Conservation (phyloP, 176 grass and related monocot genomes). For the Phoenix dactylifera region DNA sequence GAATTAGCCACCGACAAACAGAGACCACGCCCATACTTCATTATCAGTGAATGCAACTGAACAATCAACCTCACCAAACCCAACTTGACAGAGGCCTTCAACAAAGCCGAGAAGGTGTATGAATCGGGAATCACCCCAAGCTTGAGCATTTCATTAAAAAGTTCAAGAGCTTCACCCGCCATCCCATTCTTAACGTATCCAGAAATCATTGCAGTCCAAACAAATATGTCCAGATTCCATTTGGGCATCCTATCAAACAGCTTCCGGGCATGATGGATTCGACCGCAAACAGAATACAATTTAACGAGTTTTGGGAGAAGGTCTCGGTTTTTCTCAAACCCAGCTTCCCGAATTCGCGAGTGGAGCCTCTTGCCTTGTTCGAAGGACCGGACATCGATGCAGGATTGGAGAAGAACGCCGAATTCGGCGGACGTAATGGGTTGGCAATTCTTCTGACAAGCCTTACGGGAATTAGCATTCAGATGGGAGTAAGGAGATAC, state of each 20-base stretch:
- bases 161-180: background rate
- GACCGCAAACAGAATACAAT: conserved; percentile 7
- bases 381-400: conserved; percentile 8
- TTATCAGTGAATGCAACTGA: conserved; percentile 7
- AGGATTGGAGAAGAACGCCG: conserved; percentile 9
- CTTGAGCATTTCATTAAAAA: conserved; percentile 10
- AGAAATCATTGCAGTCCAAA: conserved; percentile 18
- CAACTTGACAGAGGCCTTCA: conserved; percentile 6
- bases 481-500: background rate
- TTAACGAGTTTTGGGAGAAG: conserved; percentile 13
- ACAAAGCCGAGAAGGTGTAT: conserved; percentile 12
- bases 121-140: conserved; percentile 8
- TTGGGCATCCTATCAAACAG: conserved; percentile 15
- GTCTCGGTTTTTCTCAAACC: conserved; percentile 14
- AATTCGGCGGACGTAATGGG: conserved; percentile 7
- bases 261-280: background rate
- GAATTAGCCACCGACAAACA: conserved; percentile 18
- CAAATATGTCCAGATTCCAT: conserved; percentile 7
- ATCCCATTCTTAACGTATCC: conserved; percentile 4
- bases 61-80: background rate
- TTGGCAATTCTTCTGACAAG: background rate
- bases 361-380: conserved; percentile 12
- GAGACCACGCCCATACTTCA: background rate
- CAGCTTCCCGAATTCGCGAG: conserved; percentile 2
- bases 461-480: background rate